Evolutionary conservation across 1,139 yeast genomes (phyloP).

Genomic region (Saccharomyces hybrid): DNA sequence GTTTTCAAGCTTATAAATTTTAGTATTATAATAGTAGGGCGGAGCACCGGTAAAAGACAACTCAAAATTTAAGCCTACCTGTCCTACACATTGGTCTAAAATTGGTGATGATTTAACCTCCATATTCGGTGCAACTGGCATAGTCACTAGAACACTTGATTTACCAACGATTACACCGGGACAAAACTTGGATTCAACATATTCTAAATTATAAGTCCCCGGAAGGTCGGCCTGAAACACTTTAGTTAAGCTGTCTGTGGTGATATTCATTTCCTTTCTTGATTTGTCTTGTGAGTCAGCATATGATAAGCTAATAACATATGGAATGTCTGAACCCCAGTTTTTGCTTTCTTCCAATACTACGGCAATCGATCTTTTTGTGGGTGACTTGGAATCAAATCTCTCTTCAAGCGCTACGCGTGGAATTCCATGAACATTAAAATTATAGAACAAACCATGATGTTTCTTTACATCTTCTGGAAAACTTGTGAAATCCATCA

Average conservation of each 20-base stretch:
- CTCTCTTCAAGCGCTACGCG: conserved; percentile 36
- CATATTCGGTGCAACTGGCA: conserved; percentile 49
- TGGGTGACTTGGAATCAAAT: conserved; percentile 35
- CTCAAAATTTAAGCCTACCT: conserved; percentile 74
- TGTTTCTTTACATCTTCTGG: conserved; percentile 31
- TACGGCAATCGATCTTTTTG: conserved; percentile 39
- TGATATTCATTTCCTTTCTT: conserved; percentile 26
- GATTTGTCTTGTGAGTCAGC: conserved; percentile 30
- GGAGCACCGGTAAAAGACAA: conserved; percentile 65
- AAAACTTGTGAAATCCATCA: conserved; percentile 43
- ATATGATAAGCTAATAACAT: conserved; percentile 37
- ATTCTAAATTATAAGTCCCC: conserved; percentile 53
- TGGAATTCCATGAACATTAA: conserved; percentile 61
- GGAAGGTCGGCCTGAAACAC: conserved; percentile 37
- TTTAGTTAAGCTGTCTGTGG: conserved; percentile 9
- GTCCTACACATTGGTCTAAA: conserved; percentile 84
- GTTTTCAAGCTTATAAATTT: conserved; percentile 48
- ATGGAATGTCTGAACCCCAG: conserved; percentile 14
- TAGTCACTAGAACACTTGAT: conserved; percentile 40
- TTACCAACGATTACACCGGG: conserved; percentile 49
- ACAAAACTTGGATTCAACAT: conserved; percentile 55
- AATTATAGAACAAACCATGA: conserved; percentile 44
- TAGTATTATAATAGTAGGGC: conserved; percentile 64
- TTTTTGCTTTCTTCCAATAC: conserved; percentile 26
- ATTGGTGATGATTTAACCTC: conserved; percentile 52